Evolutionary conservation across 768 basidiomycete species (phyloP).

Genomic region (Lactarius pseudohatsudake): DNA sequence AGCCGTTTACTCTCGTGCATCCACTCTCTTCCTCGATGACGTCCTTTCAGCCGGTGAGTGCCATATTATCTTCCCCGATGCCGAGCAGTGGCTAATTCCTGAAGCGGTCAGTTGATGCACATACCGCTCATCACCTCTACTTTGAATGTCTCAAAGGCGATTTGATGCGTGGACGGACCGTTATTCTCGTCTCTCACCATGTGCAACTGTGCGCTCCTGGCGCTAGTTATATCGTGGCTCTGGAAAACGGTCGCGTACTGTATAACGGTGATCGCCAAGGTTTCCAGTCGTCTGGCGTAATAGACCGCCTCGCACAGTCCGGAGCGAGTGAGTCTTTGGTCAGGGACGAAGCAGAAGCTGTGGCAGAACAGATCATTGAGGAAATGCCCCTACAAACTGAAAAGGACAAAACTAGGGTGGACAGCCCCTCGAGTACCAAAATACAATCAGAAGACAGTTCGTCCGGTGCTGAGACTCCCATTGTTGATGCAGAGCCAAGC

Average conservation of each 20-base stretch:
- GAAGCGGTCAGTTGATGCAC: slow-evolving; percentile 64
- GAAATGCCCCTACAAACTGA: slow-evolving; percentile 14
- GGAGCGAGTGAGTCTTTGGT: slow-evolving; percentile 36
- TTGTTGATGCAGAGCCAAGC: slow-evolving; percentile 33
- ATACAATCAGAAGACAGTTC: slow-evolving; percentile 45
- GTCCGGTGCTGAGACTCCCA: slow-evolving; percentile 39
- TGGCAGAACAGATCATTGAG: slow-evolving; percentile 35
- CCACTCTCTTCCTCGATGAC: slow-evolving; percentile 80
- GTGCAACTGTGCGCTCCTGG: slow-evolving; percentile 83
- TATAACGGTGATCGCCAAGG: slow-evolving; percentile 66
- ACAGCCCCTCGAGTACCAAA: slow-evolving; percentile 31
- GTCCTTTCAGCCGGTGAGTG: slow-evolving; percentile 53
- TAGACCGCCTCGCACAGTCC: slow-evolving; percentile 66
- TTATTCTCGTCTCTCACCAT: slow-evolving; percentile 92
- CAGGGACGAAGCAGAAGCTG: slow-evolving; percentile 40
- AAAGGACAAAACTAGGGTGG: slow-evolving; percentile 35
- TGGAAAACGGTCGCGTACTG: slow-evolving; percentile 75
- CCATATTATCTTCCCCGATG: neutral
- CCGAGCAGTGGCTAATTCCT: neutral
- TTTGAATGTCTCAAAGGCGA: slow-evolving; percentile 78
- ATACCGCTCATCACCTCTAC: slow-evolving; percentile 81
- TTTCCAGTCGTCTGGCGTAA: slow-evolving; percentile 68
- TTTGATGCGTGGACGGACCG: slow-evolving; percentile 72
- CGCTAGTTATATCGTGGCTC: slow-evolving; percentile 77
- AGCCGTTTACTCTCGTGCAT: slow-evolving; percentile 87